phyloP scores from a whole-genome alignment of 2,329 filamentous ascomycete species.

The Colletotrichum lupini region DNA sequence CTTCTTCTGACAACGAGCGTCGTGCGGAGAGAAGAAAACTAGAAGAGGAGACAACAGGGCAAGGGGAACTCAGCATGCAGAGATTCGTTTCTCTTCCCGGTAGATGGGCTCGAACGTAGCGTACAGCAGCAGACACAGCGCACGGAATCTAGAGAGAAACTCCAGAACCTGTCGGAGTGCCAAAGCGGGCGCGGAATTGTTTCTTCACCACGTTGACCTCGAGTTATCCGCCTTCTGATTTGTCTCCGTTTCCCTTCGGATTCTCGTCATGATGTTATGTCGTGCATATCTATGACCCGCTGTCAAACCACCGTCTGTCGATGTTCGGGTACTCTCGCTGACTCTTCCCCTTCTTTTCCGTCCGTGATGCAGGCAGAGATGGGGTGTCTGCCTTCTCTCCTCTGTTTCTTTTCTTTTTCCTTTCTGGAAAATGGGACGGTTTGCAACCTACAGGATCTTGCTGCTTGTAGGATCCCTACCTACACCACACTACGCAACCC shows the following conservation, averaged over 20 bases:
- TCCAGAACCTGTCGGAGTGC: not conserved
- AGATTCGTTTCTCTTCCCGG: not conserved
- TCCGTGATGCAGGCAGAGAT: slow-evolving; percentile 9
- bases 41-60: not conserved
- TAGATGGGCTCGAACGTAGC: not conserved
- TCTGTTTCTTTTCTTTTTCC: slow-evolving; percentile 5
- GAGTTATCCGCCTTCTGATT: not conserved
- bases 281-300: slow-evolving; percentile 28
- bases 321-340: slow-evolving; percentile 26
- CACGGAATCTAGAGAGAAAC: not conserved
- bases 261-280: slow-evolving; percentile 28
- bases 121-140: not conserved
- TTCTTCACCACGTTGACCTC: slow-evolving; percentile 16
- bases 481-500: not conserved
- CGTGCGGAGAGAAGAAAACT: not conserved
- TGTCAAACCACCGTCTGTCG: slow-evolving; percentile 32
- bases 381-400: not conserved
- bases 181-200: not conserved
- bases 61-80: not conserved
- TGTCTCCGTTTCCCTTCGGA: slow-evolving; percentile 13
- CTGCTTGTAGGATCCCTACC: slow-evolving; percentile 16
- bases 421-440: slow-evolving; percentile 5
- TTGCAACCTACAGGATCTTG: slow-evolving; percentile 26
- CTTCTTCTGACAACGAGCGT: slow-evolving; percentile 6
- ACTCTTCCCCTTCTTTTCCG: not conserved